Base-by-base conservation (phyloP, 2,329 filamentous ascomycete species). In the Dactylellina haptotyla region DNA sequence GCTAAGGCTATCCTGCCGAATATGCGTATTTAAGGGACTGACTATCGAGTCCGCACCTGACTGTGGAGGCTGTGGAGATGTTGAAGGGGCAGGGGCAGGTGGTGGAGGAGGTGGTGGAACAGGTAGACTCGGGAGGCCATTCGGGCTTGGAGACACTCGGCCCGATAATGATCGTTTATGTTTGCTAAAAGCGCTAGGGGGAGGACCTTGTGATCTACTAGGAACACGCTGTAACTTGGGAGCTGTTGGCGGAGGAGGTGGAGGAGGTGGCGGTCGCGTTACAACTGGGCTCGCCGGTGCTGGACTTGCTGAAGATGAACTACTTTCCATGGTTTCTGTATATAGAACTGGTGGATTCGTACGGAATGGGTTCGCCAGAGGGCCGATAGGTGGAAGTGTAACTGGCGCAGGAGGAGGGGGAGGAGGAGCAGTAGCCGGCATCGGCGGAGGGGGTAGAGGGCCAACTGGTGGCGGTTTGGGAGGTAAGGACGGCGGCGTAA, bases 121-220 rank as follows among this genome's bases (percentile, higher is more conserved):
- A 0, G 67, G 67, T 41, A 58, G 67, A 28, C 20, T 72, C 6
- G 67, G 67, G n/a, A 72, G 28, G 16, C 34, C 23, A 20, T 18
- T 43, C 6, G 53, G 59, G 20, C 37, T 45, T n/a, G 67, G 67
- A 1, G 67, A 72, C 10, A 23, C 39, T 3, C 59, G 54, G n/a
- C 67, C 67, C 8, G 67, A 72, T 30, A 64, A 1, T 2, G 59
- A 16, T 10, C 59, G 51, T 43, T 65, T 59, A 32, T 72, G 59
- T 32, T 65, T 72, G 45, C 2, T 61, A 14, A 64, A 72, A 12
- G 67, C 53, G 30, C 67, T 72, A 3, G 67, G 67, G n/a, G 67
- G 67, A 12, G 43, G 34, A 23, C 8, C 37, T 25, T 48, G 37
- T 28, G 51, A 16, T 43, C 34, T 65, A 14, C 59, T 72, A 8